phyloP scores from a whole-genome alignment of 352 stramenopile genomes.

The Phytopythium vexans region DNA sequence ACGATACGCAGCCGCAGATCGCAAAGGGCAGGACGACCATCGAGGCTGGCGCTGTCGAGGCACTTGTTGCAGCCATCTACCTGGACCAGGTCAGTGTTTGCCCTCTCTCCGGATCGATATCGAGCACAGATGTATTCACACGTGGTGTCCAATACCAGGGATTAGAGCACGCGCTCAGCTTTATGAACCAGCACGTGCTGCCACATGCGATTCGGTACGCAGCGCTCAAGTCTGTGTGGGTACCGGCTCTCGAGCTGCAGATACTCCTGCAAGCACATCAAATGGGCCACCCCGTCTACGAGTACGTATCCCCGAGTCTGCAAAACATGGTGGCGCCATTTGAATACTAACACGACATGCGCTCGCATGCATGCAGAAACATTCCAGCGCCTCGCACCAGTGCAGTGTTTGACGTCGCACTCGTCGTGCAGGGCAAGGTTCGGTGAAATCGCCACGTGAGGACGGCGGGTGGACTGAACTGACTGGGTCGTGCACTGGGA shows the following conservation, averaged over 20 bases:
- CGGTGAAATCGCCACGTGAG: neutral
- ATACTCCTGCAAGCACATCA: slow-evolving; percentile 41
- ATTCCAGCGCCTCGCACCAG: slow-evolving; percentile 30
- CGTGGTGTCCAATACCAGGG: slow-evolving; percentile 14
- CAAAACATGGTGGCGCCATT: neutral
- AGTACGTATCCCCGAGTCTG: slow-evolving; percentile 15
- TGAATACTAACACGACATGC: neutral
- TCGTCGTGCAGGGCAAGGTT: slow-evolving; percentile 38
- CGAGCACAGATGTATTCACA: neutral
- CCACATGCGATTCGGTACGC: slow-evolving; percentile 36
- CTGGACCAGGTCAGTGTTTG: slow-evolving; percentile 33
- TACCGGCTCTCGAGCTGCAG: slow-evolving; percentile 39
- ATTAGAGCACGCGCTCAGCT: slow-evolving; percentile 32
- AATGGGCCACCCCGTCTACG: slow-evolving; percentile 43
- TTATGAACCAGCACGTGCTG: slow-evolving; percentile 44
- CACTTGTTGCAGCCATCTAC: slow-evolving; percentile 53
- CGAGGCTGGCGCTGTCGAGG: slow-evolving; percentile 49
- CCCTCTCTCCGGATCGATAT: neutral
- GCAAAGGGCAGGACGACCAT: slow-evolving; percentile 44
- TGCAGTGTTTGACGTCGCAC: slow-evolving; percentile 20
- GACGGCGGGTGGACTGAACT: neutral
- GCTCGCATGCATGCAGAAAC: slow-evolving; percentile 12
- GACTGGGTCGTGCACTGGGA: neutral
- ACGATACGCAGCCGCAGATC: slow-evolving; percentile 13
- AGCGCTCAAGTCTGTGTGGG: slow-evolving; percentile 24